Percentiles rank a stretch among this genome's conserved stretches.
Evolutionary conservation across 2,329 filamentous ascomycete species (phyloP).

Genomic region (Rhinocladiella similis): DNA sequence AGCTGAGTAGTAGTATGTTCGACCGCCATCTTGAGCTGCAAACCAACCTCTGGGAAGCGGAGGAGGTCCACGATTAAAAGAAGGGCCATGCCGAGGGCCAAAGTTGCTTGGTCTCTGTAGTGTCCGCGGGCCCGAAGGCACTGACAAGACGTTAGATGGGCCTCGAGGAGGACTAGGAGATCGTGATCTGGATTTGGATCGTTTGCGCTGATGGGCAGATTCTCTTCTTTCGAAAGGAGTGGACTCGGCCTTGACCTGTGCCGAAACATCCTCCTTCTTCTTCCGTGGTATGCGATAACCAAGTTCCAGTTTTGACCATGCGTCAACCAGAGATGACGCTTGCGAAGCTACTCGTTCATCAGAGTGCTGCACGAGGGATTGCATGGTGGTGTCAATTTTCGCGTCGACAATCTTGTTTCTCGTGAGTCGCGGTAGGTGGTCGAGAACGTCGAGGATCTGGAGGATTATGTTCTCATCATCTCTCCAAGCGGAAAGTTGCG

Average conservation of each 20-base stretch:
- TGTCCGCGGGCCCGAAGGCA: constrained; percentile 38
- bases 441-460: constrained; percentile 85
- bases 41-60: constrained; percentile 85
- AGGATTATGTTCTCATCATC: constrained; percentile 88
- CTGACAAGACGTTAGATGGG: constrained; percentile 13
- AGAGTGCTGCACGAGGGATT: constrained; percentile 65
- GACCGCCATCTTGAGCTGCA: constrained; percentile 70
- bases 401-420: constrained; percentile 97
- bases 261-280: constrained; percentile 66
- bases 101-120: constrained; percentile 54
- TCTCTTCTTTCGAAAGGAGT: constrained; percentile 65
- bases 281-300: constrained; percentile 91
- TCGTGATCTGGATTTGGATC: constrained; percentile 49
- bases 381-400: constrained; percentile 83
- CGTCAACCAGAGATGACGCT: constrained; percentile 70
- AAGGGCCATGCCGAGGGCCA: constrained; percentile 60
- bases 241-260: constrained; percentile 60
- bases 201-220: constrained; percentile 49
- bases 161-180: constrained; percentile 45
- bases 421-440: constrained; percentile 84
- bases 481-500: constrained; percentile 77
- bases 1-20: constrained; percentile 82
- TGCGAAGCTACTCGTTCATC: constrained; percentile 74
- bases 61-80: constrained; percentile 57
- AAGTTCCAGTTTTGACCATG: constrained; percentile 86